Evolutionary conservation across 2,329 filamentous ascomycete genomes (phyloP).

Genomic region (Fusarium tricinctum): DNA sequence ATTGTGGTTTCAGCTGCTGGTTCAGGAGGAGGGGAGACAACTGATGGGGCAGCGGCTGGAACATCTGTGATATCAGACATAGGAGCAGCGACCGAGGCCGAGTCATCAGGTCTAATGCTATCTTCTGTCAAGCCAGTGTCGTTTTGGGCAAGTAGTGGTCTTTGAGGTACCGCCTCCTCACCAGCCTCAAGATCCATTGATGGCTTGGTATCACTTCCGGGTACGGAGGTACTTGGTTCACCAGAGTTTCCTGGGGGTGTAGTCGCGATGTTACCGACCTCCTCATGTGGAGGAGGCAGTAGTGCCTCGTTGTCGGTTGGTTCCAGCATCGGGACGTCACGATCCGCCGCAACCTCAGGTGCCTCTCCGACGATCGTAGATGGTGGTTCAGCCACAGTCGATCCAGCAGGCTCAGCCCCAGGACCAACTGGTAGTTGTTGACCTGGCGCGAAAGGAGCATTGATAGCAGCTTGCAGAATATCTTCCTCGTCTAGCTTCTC

Average conservation of each 20-base stretch:
- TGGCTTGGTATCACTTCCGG: conserved; percentile 48
- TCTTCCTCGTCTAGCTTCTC: conserved; percentile 25
- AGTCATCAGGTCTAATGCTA: conserved; percentile 57
- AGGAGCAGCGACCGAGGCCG: conserved; percentile 53
- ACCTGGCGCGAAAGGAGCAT: conserved; percentile 27
- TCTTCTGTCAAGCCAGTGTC: conserved; percentile 57
- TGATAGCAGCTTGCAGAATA: conserved; percentile 23
- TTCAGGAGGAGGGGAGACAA: conserved; percentile 30
- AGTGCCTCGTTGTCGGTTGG: conserved; percentile 44
- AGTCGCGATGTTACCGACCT: conserved; percentile 58
- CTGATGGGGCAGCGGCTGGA: conserved; percentile 47
- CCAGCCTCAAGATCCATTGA: conserved; percentile 47
- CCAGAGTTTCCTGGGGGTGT: conserved; percentile 51
- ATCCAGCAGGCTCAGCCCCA: conserved; percentile 27
- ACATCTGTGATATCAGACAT: conserved; percentile 50
- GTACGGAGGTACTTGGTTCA: conserved; percentile 41
- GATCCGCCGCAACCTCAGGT: conserved; percentile 47
- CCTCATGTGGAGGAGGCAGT: conserved; percentile 56
- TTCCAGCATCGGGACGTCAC: conserved; percentile 46
- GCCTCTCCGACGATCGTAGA: conserved; percentile 52
- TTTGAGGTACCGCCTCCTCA: conserved; percentile 36
- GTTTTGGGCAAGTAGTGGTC: conserved; percentile 46
- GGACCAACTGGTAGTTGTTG: conserved; percentile 12
- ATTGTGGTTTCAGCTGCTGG: conserved; percentile 37
- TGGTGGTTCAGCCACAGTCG: conserved; percentile 51